Percentiles rank a stretch among this genome's conserved stretches.
These are phyloP conservation scores for Pestalotiopsis sp. DNA, from an alignment of 2,329 filamentous ascomycete species.

Conservation along the genomic window DNA sequence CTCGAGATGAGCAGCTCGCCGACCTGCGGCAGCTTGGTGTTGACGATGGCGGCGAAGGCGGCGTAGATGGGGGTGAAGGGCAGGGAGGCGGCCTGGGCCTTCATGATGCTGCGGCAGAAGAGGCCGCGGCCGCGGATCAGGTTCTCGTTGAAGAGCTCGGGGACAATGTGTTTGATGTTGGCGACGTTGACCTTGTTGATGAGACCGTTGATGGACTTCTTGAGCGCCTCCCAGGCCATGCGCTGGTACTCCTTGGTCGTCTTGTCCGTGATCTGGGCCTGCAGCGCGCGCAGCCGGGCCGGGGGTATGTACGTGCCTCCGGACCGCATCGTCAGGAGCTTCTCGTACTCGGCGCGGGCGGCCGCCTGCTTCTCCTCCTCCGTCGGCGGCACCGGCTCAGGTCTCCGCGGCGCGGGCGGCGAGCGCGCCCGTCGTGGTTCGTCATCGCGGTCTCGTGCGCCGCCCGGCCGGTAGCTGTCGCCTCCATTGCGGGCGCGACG, in stretches of 20 bases:
- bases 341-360: constrained; percentile 91
- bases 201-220: constrained; percentile 97
- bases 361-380: constrained; percentile 86
- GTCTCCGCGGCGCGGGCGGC: constrained; percentile 18
- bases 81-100: constrained; percentile 92
- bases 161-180: constrained; percentile 97
- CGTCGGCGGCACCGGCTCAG: constrained; percentile 43
- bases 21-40: constrained; percentile 94
- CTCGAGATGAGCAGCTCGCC: constrained; percentile 87
- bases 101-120: constrained; percentile 97
- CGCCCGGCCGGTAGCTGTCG: constrained; percentile 53
- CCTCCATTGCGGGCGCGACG: constrained; percentile 43
- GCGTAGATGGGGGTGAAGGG: constrained; percentile 97
- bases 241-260: constrained; percentile 96
- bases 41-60: constrained; percentile 93
- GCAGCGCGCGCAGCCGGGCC: constrained; percentile 84
- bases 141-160: constrained; percentile 95
- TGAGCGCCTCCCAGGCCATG: constrained; percentile 98
- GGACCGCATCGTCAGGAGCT: constrained; percentile 87
- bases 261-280: constrained; percentile 97
- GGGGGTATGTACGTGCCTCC: constrained; percentile 97
- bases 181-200: constrained; percentile 99
- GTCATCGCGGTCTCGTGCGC: constrained; percentile 15
- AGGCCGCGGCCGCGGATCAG: constrained; percentile 86
- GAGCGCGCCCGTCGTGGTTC: constrained; percentile 16